Evolutionary conservation across 208 protist species (phyloP).

Genomic region (Trypanosoma boissoni): DNA sequence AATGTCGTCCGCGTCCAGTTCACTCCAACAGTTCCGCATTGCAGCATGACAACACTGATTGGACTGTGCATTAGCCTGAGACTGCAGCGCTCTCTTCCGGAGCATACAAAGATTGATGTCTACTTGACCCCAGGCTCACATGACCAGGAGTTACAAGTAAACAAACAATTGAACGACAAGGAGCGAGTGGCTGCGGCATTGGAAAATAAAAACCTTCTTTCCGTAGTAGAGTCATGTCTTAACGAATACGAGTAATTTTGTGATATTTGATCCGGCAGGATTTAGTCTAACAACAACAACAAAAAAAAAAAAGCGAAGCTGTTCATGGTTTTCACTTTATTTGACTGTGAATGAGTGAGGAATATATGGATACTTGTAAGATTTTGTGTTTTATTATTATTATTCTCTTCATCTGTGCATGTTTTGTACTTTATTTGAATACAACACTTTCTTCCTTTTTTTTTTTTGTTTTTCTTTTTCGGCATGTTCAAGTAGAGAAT

Average conservation of each 20-base stretch:
- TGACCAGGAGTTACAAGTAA: conserved; percentile 94
- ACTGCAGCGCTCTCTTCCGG: conserved; percentile 93
- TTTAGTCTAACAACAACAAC: background rate
- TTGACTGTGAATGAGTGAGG: background rate
- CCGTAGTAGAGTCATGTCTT: conserved; percentile 83
- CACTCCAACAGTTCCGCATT: conserved; percentile 98
- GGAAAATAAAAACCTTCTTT: conserved; percentile 92
- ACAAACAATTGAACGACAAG: conserved; percentile 99
- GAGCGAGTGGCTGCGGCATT: conserved; percentile 98
- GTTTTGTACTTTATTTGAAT: background rate
- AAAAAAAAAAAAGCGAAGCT: background rate
- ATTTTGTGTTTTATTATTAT: background rate
- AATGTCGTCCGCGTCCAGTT: conserved; percentile 90
- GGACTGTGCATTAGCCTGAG: conserved; percentile 96
- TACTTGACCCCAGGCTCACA: conserved; percentile 92
- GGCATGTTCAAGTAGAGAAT: conserved; percentile 1
- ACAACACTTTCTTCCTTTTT: background rate
- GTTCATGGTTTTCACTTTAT: background rate
- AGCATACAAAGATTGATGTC: conserved; percentile 94
- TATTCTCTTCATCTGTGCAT: conserved; percentile 13
- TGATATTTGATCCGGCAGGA: background rate
- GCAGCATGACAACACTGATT: conserved; percentile 98
- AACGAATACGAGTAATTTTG: conserved; percentile 66
- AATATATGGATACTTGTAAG: background rate
- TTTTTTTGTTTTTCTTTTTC: background rate